Evolutionary conservation across 768 basidiomycete genomes (phyloP).

Genomic region (Sistotremastrum niveocremeum): DNA sequence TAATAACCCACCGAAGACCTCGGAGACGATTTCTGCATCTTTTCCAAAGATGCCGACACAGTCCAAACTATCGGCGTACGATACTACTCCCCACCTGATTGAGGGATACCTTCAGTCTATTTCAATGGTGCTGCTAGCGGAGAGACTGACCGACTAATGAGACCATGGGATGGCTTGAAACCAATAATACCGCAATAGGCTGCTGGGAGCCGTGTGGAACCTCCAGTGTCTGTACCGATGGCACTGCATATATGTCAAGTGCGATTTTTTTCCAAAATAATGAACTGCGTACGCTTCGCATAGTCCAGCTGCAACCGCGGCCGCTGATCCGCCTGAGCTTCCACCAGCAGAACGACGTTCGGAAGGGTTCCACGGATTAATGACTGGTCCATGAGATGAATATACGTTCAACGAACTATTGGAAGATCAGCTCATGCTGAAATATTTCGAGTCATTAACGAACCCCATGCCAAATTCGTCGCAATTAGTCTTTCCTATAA

Average conservation of each 20-base stretch:
- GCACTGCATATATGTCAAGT: constrained; percentile 37
- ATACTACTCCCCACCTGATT: constrained; percentile 73
- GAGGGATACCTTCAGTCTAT: constrained; percentile 2
- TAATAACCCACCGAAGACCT: constrained; percentile 47
- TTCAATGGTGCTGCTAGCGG: not conserved
- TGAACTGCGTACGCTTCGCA: constrained; percentile 59
- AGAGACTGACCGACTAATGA: constrained; percentile 62
- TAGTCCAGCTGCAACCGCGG: constrained; percentile 76
- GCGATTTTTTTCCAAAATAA: not conserved
- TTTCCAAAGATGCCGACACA: constrained; percentile 76
- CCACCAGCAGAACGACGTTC: constrained; percentile 69
- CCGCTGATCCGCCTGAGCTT: constrained; percentile 90
- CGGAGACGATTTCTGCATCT: constrained; percentile 32
- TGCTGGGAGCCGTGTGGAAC: constrained; percentile 85
- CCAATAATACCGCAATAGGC: constrained; percentile 89
- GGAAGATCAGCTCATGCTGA: not conserved
- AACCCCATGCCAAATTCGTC: constrained; percentile 99
- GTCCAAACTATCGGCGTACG: constrained; percentile 91
- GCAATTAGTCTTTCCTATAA: constrained; percentile 86
- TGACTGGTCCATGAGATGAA: constrained; percentile 59
- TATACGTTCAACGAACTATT: constrained; percentile 65
- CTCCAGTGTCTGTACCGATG: constrained; percentile 89
- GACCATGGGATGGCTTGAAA: constrained; percentile 88
- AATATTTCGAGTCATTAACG: constrained; percentile 11
- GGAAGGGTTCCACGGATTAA: constrained; percentile 34